These are phyloP conservation scores for Suhomyces yuchorum DNA, from an alignment of 1,139 yeast genomes.

Conservation along the genomic window DNA sequence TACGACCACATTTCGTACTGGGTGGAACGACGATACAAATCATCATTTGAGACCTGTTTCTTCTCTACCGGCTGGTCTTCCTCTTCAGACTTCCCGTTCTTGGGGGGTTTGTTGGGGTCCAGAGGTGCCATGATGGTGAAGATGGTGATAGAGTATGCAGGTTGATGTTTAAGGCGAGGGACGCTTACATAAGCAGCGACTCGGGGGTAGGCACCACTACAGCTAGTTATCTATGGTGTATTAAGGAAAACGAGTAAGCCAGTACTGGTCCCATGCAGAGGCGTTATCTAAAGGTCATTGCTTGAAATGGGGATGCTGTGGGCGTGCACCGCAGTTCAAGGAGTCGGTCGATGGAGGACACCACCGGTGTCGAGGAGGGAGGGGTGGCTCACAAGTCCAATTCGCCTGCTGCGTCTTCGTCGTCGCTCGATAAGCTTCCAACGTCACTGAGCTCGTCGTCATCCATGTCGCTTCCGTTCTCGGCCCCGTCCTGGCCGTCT, in stretches of 20 bases:
- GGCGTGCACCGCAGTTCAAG: background rate
- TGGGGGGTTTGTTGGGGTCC: background rate
- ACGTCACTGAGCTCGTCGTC: slow-evolving; percentile 52
- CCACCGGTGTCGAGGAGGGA: background rate
- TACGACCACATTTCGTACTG: slow-evolving; percentile 89
- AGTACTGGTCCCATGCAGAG: slow-evolving; percentile 8
- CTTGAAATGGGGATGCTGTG: background rate
- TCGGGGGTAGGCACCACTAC: background rate
- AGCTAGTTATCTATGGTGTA: background rate
- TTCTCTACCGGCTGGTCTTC: slow-evolving; percentile 4
- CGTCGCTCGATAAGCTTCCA: slow-evolving; percentile 52
- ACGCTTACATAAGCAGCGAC: background rate
- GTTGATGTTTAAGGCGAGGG: background rate
- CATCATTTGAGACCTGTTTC: slow-evolving; percentile 58
- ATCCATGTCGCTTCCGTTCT: slow-evolving; percentile 42
- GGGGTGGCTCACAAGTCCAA: slow-evolving; percentile 12
- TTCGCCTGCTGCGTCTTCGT: slow-evolving; percentile 27
- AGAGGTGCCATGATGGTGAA: slow-evolving; percentile 7
- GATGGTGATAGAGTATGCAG: slow-evolving; percentile 3
- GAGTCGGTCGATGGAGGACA: background rate
- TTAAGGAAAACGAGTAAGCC: slow-evolving; percentile 8
- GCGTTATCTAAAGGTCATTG: slow-evolving; percentile 1
- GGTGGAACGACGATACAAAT: slow-evolving; percentile 80
- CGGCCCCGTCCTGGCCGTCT: slow-evolving; percentile 33
- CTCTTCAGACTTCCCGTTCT: slow-evolving; percentile 3